Evolutionary conservation across 768 basidiomycete genomes (phyloP).

Genomic region (Favolaschia claudopus): DNA sequence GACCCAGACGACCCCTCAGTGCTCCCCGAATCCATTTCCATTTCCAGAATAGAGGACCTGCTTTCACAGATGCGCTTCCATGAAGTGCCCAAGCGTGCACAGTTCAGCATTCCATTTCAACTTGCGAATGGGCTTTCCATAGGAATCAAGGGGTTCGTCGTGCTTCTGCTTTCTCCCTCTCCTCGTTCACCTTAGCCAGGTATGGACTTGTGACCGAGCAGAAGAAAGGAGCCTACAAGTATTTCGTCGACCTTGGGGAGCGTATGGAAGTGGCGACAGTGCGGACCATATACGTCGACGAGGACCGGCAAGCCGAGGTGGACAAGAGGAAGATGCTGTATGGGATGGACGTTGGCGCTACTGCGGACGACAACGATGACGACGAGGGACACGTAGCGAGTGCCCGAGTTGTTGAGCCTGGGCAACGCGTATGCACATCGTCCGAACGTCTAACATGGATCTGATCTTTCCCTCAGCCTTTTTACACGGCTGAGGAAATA

Average conservation of each 20-base stretch:
- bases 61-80: slow-evolving; percentile 82
- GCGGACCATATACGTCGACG: slow-evolving; percentile 79
- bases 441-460: background rate
- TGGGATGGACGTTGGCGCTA: slow-evolving; percentile 49
- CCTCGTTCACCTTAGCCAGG: slow-evolving; percentile 49
- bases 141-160: slow-evolving; percentile 78
- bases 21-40: slow-evolving; percentile 75
- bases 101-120: slow-evolving; percentile 83
- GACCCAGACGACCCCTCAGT: slow-evolving; percentile 48
- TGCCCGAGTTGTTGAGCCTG: slow-evolving; percentile 56
- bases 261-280: slow-evolving; percentile 77
- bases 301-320: slow-evolving; percentile 58
- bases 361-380: slow-evolving; percentile 47
- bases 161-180: background rate
- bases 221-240: slow-evolving; percentile 81
- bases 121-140: slow-evolving; percentile 78
- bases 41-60: slow-evolving; percentile 79
- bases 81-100: slow-evolving; percentile 83
- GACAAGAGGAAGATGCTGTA: slow-evolving; percentile 55
- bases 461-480: slow-evolving; percentile 57
- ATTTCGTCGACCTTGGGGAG: slow-evolving; percentile 83
- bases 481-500: slow-evolving; percentile 86
- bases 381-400: slow-evolving; percentile 40
- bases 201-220: slow-evolving; percentile 92
- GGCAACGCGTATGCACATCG: slow-evolving; percentile 56